Base-by-base conservation (phyloP, 352 stramenopile genomes). In the Globisporangium takayamanum region DNA sequence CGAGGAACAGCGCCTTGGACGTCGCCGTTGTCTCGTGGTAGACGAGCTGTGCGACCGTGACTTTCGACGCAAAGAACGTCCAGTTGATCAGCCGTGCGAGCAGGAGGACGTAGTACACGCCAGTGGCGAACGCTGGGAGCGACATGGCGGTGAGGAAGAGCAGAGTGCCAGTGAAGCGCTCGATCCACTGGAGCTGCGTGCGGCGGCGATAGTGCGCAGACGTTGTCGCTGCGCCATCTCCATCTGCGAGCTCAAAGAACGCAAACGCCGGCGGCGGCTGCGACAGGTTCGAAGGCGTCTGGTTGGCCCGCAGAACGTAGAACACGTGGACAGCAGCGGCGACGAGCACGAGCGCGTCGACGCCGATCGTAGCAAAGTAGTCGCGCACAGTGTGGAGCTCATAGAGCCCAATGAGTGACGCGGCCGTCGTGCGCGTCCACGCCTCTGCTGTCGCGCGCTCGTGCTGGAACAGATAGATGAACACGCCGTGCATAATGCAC, bases 101-200 rank as follows among this genome's bases (percentile, higher is more conserved):
- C 22, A 90, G 33, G 14, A 88, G 55, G 8, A 91, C 6, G 46
- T 89, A 95, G 44, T 88, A 77, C 14, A 80, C 42, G 0, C 66
- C 78, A 0, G 81, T 77, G 0, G 74, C 78, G 18, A 80, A 73
- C 1, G 80, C 76, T 3, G 82, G 81, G 3, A 90, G 69, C 10
- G 77, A 68, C 30, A 90, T 71, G 0, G 78, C 69, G 12, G 80
- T 84, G 44, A 86, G 53, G 47, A 92, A 78, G 3, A 94, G 70
- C 39, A 92, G 48, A 8, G 82, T 36, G 6, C 68, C 68, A 50
- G 62, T 76, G 5, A 90, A 30, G 0, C 76, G 41, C 53, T 92
- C 82, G 7, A 88, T 60, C 18, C 61, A 63, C 15, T 70, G 53
- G 37, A 81, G 39, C 58, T 73, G 64, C 36, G 62, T 60, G 16